These are phyloP conservation scores for Saururus chinensis DNA, from an alignment of 164 flowering plant species.

Conservation along the genomic window DNA sequence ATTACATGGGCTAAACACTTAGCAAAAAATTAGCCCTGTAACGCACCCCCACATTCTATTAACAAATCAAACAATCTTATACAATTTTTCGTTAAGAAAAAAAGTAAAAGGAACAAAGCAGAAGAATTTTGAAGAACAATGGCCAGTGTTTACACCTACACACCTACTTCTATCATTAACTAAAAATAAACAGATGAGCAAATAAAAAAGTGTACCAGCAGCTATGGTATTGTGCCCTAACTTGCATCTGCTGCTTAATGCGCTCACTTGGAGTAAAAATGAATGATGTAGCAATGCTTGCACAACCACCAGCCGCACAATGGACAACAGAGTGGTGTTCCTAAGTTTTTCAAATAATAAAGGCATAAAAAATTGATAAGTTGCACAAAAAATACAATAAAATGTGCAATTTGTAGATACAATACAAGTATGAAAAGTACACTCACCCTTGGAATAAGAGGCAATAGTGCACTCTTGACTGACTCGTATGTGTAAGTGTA, in stretches of 20 bases:
- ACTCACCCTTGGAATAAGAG: slow-evolving; percentile 73
- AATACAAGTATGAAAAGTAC: background rate
- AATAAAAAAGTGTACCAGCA: slow-evolving; percentile 54
- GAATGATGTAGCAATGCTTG: slow-evolving; percentile 96
- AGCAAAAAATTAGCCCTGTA: too few species aligned
- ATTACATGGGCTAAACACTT: too few species aligned
- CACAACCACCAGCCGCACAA: slow-evolving; percentile 89
- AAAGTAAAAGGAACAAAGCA: too few species aligned
- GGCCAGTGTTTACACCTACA: too few species aligned
- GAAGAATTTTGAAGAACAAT: too few species aligned
- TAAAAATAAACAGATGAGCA: background rate
- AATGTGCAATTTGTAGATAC: background rate
- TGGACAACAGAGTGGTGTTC: slow-evolving; percentile 78
- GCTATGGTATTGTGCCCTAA: slow-evolving; percentile 63
- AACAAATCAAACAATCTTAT: too few species aligned
- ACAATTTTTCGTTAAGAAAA: too few species aligned
- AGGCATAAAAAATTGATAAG: background rate
- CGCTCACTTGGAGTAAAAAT: slow-evolving; percentile 96
- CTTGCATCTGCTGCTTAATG: slow-evolving; percentile 99
- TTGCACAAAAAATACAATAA: background rate
- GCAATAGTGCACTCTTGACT: slow-evolving; percentile 73
- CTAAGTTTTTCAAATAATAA: slow-evolving; percentile 25
- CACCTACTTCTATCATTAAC: too few species aligned
- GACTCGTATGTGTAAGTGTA: slow-evolving; percentile 95
- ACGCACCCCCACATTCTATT: too few species aligned